A percentile compares a stretch with the other conserved stretches of the same genome.
phyloP scores from a whole-genome alignment of 345 rosid genomes.

The Lumnitzera racemosa region DNA sequence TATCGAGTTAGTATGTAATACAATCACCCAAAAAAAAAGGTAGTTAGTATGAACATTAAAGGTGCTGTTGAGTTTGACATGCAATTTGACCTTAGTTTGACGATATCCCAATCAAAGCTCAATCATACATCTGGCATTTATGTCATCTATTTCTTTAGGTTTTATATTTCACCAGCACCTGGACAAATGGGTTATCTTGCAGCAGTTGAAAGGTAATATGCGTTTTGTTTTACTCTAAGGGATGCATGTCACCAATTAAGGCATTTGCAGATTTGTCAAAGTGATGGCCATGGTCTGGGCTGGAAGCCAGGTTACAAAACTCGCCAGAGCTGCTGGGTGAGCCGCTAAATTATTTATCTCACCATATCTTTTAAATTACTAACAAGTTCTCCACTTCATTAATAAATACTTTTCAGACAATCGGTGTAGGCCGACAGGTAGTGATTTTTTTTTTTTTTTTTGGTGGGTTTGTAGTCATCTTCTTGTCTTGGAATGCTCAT shows the following conservation, averaged over 20 bases:
- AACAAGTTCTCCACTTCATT: too few relatives aligned
- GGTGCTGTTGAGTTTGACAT: too few relatives aligned
- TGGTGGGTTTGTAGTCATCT: too few relatives aligned
- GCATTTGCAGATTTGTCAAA: constrained; percentile 64
- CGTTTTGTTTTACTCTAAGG: constrained; percentile 7
- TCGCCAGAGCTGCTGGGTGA: constrained; percentile 82
- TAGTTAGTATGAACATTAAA: too few relatives aligned
- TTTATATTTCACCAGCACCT: constrained; percentile 80
- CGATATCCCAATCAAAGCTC: not conserved
- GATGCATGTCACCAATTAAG: constrained; percentile 8
- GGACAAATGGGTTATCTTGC: constrained; percentile 75
- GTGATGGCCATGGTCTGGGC: constrained; percentile 98
- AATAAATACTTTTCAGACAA: too few relatives aligned
- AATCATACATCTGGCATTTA: not conserved
- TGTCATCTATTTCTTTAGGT: constrained; percentile 34
- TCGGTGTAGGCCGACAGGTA: not conserved
- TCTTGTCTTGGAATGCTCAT: too few relatives aligned
- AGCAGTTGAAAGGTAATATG: constrained; percentile 62
- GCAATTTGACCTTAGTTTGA: too few relatives aligned
- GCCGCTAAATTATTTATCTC: constrained; percentile 20
- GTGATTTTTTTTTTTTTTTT: too few relatives aligned
- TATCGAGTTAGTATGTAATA: too few relatives aligned
- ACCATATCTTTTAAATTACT: not conserved
- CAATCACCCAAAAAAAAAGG: too few relatives aligned
- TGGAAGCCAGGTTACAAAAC: constrained; percentile 94